phyloP scores from a whole-genome alignment of 129 eudicot genomes.

The Centrapalus pauciflorus region DNA sequence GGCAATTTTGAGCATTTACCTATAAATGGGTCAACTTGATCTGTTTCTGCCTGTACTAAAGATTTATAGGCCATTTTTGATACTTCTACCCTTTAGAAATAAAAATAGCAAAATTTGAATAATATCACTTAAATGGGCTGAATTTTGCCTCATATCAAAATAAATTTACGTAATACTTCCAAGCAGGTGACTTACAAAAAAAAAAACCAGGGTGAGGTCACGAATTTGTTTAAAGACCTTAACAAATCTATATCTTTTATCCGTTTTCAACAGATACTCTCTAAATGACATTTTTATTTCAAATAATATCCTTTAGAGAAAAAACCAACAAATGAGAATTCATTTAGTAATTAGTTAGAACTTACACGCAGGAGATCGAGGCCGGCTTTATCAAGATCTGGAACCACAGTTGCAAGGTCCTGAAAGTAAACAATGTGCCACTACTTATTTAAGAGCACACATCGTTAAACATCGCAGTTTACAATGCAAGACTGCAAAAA shows the following conservation, averaged over 20 bases:
- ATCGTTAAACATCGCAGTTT: background rate
- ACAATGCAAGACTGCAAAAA: background rate
- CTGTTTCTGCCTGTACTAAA: no score
- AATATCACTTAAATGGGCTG: no score
- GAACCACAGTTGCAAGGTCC: constrained; percentile 78
- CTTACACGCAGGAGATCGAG: constrained; percentile 86
- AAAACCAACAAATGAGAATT: background rate
- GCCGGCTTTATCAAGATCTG: constrained; percentile 77
- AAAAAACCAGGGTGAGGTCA: background rate
- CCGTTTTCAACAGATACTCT: background rate
- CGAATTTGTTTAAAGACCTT: background rate
- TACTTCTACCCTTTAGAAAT: no score
- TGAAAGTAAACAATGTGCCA: constrained; percentile 29
- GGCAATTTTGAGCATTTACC: no score
- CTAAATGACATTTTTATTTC: background rate
- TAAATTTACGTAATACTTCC: no score
- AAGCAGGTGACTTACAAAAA: background rate
- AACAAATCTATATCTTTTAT: background rate
- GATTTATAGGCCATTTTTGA: no score
- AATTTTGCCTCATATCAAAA: no score
- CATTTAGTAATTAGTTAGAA: constrained; percentile 4
- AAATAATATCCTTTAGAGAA: background rate
- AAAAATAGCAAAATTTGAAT: no score
- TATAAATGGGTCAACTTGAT: no score
- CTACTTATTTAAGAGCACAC: background rate